These are phyloP conservation scores for Botryotinia globosa DNA, from an alignment of 2,329 filamentous ascomycete genomes.

Conservation along the genomic window DNA sequence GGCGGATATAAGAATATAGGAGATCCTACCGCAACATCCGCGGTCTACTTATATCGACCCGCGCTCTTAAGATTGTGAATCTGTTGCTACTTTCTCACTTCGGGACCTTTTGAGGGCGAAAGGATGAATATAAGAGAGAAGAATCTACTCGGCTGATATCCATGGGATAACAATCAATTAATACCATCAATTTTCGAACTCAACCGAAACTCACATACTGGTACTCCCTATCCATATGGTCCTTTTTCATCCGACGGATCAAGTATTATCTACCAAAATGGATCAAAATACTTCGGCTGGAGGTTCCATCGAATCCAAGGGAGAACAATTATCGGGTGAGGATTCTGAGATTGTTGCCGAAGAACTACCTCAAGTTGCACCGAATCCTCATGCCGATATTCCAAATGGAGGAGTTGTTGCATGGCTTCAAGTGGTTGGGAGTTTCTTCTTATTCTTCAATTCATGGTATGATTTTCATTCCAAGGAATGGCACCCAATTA, in stretches of 20 bases:
- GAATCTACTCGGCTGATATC: background rate
- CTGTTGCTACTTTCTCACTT: background rate
- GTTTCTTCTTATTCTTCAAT: constrained; percentile 53
- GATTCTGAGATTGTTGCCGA: constrained; percentile 8
- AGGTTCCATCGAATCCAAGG: background rate
- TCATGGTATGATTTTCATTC: constrained; percentile 43
- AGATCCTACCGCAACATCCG: constrained; percentile 11
- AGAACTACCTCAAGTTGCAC: background rate
- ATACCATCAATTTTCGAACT: background rate
- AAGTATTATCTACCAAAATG: background rate
- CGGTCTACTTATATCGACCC: background rate
- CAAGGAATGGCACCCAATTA: background rate
- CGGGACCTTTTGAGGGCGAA: background rate
- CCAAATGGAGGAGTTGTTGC: constrained; percentile 51
- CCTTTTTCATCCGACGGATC: background rate
- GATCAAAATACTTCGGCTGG: background rate
- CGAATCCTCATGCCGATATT: constrained; percentile 1
- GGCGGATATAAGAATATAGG: background rate
- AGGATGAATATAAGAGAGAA: background rate
- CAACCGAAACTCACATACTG: background rate
- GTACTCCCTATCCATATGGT: too few species aligned
- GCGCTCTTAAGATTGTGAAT: background rate
- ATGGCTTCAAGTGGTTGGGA: constrained; percentile 53
- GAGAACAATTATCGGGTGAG: background rate
- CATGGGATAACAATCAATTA: background rate